Evolutionary conservation across 176 grass and related monocot genomes (phyloP), one percentile per base, ranked within the genome.

Genomic region (Rhynchospora tenuis): DNA sequence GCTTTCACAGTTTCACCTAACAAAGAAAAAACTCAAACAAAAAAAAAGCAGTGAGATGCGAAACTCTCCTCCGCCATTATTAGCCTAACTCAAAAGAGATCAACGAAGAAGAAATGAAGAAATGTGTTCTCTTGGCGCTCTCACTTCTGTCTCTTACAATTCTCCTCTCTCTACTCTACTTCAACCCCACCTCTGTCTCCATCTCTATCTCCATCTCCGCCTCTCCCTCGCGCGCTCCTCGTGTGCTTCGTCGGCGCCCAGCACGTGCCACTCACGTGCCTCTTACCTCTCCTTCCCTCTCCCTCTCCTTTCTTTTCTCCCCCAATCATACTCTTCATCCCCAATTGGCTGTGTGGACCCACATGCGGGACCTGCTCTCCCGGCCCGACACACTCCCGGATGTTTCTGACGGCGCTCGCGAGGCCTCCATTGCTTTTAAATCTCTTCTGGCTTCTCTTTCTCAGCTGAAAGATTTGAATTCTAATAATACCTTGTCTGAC

Each of bases 301-400:
- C 51, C n/a, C 86, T 86, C 64, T 83, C 91, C 10, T 44, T 52
- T 59, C 85, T 97, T 52, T 92, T 94, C 85, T 85, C 83, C 83
- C 5, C 14, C 91, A 9, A 85, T 83, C 62, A 58, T 54, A 71
- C 86, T 81, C 66, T 92, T 83, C 60, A 86, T 88, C 56, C 33
- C 79, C 1, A 75, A 81, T 45, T 83, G 43, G 38, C 89, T 48
- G 84, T 88, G 22, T 97, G 94, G 94, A 26, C 44, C 51, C 90
- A 89, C 82, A 88, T 94, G 86, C 89, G 86, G 67, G 82, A 90
- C 58, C 81, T 94, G 33, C 92, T 97, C 59, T 28, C 78, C 59
- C 88, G 92, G 57, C 93, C 94, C 27, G 94, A 97, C 65, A 89
- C 92, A 3, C 90, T 97, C 70, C 88, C 94, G 6, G 77, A 56